Base-by-base conservation (phyloP, 352 stramenopile species). In the Thalassiosira exigua region DNA sequence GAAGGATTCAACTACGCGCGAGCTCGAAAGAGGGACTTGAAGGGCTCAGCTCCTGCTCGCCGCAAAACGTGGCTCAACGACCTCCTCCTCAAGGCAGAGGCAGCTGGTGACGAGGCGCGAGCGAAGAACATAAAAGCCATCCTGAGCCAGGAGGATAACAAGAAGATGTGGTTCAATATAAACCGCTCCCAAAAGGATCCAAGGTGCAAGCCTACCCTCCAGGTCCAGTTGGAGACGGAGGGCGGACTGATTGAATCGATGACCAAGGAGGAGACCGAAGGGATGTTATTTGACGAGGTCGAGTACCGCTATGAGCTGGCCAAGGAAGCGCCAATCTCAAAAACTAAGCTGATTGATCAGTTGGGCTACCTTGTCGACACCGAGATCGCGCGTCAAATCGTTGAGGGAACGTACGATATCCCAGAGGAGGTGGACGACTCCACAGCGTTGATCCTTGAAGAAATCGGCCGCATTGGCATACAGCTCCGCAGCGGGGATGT, bases 361-460 rank as follows among this genome's bases (percentile, higher is more conserved):
- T 27, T 73, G n/a, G 64, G 64, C 5, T 50, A 42, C 1, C 21
- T 51, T 1, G 61, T 30, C 14, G 33, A 71, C 27, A 71, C 61
- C 22, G 32, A 46, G 19, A 57, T 53, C 4, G 61, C 61, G 1
- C 4, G 30, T 9, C 1, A 61, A 22, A 61, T 71, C 4, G 9
- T 71, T 4, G 48, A 71, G 14, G 61, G 61, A 0, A 62, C 50
- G 0, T 73, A 64, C 26, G 51, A 46, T 27, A 53, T 56, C 0
- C 52, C 64, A n/a, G 0, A 3, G 21, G 52, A 27, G 1, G 21
- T 46, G 4, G 11, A 53, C n/a, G 0, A 2, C 0, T 4, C 27
- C 9, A 73, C 64, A 24, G 21, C 60, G 0, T 5, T 73, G 1
- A 0, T 73, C 0, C 36, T 73, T 21, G 64, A 64, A 2, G 64